Percentiles rank a stretch among this genome's conserved stretches.
Evolutionary conservation across 129 eudicot species (phyloP).

Genomic region (Apium graveolens): DNA sequence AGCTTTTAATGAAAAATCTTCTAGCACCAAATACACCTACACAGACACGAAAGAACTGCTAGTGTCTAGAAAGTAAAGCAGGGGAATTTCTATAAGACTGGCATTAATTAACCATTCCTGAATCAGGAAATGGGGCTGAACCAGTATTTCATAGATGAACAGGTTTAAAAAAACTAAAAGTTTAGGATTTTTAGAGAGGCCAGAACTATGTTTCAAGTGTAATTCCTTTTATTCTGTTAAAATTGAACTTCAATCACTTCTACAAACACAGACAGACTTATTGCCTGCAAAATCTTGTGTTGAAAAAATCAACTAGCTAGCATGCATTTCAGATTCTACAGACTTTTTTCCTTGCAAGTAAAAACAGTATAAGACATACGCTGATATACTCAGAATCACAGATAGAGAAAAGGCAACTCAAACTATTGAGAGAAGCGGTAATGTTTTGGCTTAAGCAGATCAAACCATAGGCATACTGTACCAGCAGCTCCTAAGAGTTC

Average conservation of each 20-base stretch:
- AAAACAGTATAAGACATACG: background rate
- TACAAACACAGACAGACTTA: background rate
- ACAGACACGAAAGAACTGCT: background rate
- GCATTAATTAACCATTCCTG: background rate
- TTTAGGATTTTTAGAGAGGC: too few relatives aligned
- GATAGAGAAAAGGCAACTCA: too few relatives aligned
- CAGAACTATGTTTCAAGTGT: background rate
- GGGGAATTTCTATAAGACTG: background rate
- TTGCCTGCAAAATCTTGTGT: background rate
- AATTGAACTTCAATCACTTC: background rate
- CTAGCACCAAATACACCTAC: background rate
- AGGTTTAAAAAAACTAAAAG: too few relatives aligned
- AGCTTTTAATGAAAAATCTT: background rate
- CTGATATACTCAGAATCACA: too few relatives aligned
- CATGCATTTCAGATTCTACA: background rate
- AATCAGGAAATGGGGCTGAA: background rate
- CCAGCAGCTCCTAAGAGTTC: slow-evolving; percentile 58
- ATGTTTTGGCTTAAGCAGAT: slow-evolving; percentile 36
- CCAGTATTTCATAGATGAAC: background rate
- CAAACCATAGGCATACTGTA: slow-evolving; percentile 66
- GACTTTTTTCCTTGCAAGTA: background rate
- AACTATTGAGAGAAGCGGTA: slow-evolving; percentile 37
- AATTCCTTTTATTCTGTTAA: background rate
- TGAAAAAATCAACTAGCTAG: background rate
- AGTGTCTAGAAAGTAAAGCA: background rate